Conservation (phyloP, 192 early-diverging fungal species). For the Podochytrium sp. region DNA sequence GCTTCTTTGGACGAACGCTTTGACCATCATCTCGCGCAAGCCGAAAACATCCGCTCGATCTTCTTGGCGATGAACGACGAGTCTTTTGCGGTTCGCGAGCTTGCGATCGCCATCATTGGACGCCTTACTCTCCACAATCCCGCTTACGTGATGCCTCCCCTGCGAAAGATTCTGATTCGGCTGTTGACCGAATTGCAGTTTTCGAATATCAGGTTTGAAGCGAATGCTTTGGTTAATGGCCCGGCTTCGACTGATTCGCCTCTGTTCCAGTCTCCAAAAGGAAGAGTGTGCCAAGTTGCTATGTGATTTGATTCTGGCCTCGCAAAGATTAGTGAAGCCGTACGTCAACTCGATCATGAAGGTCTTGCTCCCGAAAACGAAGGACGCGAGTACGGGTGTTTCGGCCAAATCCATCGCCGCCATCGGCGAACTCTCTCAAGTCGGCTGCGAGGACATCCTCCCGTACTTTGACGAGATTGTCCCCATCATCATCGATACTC, state of each 20-base stretch:
- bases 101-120: constrained; percentile 84
- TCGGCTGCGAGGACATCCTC: constrained; percentile 81
- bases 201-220: constrained; percentile 60
- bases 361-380: constrained; percentile 76
- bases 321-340: constrained; percentile 83
- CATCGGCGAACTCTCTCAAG: constrained; percentile 80
- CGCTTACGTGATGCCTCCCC: constrained; percentile 88
- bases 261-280: constrained; percentile 67
- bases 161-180: constrained; percentile 84
- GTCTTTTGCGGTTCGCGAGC: constrained; percentile 82
- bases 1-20: constrained; percentile 80
- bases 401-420: constrained; percentile 79
- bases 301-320: constrained; percentile 72
- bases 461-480: constrained; percentile 82
- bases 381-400: constrained; percentile 75
- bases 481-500: constrained; percentile 84
- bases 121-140: constrained; percentile 86
- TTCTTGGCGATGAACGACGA: constrained; percentile 93
- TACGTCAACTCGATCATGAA: constrained; percentile 89
- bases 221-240: not conserved
- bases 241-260: not conserved
- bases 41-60: constrained; percentile 85
- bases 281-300: constrained; percentile 85
- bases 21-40: constrained; percentile 87
- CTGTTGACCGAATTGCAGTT: constrained; percentile 91